Evolutionary conservation across 257 asterid genomes (phyloP).

Genomic region (Salvia splendens): DNA sequence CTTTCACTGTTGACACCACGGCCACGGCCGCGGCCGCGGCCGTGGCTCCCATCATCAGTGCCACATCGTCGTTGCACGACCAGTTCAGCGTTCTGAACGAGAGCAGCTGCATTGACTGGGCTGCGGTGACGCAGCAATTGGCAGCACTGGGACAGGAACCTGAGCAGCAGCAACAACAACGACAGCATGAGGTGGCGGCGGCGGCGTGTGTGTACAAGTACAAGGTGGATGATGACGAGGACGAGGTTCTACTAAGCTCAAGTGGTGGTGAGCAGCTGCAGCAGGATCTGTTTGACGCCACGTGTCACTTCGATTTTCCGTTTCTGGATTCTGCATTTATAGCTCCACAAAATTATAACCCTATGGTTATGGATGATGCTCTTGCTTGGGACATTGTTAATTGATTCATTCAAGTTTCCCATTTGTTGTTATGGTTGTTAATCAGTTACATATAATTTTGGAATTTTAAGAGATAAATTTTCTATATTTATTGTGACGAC

Average conservation of each 20-base stretch:
- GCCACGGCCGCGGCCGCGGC: conserved; percentile 27
- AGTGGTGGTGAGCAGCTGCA: too few species aligned
- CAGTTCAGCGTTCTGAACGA: conserved; percentile 25
- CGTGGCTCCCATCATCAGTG: neutral
- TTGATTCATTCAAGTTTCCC: neutral
- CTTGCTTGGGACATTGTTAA: conserved; percentile 59
- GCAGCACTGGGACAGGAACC: conserved; percentile 26
- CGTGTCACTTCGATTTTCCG: conserved; percentile 52
- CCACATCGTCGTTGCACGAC: neutral
- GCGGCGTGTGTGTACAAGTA: conserved; percentile 12
- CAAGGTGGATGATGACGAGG: conserved; percentile 9
- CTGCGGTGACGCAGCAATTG: neutral
- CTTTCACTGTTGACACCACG: conserved; percentile 52
- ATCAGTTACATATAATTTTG: too few species aligned
- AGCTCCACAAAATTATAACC: conserved; percentile 43
- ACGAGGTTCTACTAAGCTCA: neutral
- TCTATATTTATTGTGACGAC: too few species aligned
- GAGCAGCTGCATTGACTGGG: conserved; percentile 35
- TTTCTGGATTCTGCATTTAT: conserved; percentile 55
- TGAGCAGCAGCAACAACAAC: conserved; percentile 28
- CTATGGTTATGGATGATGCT: conserved; percentile 55
- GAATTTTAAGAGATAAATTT: too few species aligned
- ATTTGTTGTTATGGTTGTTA: neutral
- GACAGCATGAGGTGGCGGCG: too few species aligned
- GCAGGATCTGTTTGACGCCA: conserved; percentile 27